phyloP scores from a whole-genome alignment of 2,329 filamentous ascomycete species.

The Aspergillus luchuensis region DNA sequence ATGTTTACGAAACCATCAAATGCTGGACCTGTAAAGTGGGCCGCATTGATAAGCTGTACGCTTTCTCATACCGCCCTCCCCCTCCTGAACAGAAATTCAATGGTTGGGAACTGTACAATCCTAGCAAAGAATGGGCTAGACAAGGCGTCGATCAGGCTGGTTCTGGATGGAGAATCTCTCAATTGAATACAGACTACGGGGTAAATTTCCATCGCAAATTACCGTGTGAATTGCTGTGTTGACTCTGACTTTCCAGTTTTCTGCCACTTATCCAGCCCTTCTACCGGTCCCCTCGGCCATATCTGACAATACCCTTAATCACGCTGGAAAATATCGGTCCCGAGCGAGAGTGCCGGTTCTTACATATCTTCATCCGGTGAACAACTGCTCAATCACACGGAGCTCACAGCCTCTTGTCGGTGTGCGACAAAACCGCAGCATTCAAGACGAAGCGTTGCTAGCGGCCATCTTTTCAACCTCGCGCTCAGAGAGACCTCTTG shows the following conservation, averaged over 20 bases:
- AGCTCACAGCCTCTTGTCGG: conserved; percentile 91
- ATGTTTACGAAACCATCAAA: conserved; percentile 86
- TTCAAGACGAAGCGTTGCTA: conserved; percentile 93
- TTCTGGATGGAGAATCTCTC: conserved; percentile 83
- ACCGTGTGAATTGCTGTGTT: not conserved
- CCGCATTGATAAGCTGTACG: conserved; percentile 84
- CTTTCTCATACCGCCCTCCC: conserved; percentile 79
- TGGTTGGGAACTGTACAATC: conserved; percentile 84
- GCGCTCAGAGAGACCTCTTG: conserved; percentile 47
- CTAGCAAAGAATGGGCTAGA: conserved; percentile 79
- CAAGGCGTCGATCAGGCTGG: conserved; percentile 84
- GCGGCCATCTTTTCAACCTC: conserved; percentile 87
- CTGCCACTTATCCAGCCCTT: conserved; percentile 84
- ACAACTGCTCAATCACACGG: conserved; percentile 94
- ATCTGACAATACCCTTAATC: conserved; percentile 96
- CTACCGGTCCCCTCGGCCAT: conserved; percentile 84
- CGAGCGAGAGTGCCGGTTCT: conserved; percentile 84
- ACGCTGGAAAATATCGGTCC: conserved; percentile 86
- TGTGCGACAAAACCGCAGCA: conserved; percentile 81
- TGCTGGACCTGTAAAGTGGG: conserved; percentile 78
- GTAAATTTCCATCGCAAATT: conserved; percentile 39
- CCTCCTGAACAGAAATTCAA: conserved; percentile 72
- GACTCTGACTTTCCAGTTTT: conserved; percentile 59
- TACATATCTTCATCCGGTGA: conserved; percentile 93
- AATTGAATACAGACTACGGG: conserved; percentile 83